Base-by-base conservation (phyloP, 352 stramenopile species). In the Phytophthora agathidicida region DNA sequence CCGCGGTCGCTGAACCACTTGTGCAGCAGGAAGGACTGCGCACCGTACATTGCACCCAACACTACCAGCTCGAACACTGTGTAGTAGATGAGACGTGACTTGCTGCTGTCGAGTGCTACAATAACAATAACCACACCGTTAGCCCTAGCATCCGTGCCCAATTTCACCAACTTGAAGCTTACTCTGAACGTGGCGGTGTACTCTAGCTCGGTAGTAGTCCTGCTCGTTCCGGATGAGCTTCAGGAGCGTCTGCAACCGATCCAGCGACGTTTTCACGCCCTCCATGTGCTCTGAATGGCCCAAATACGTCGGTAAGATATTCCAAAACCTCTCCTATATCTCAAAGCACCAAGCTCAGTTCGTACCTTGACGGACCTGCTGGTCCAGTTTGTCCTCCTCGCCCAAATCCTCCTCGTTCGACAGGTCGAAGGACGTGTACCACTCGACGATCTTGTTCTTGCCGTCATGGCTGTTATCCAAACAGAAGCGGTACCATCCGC, bases 401-500 rank as follows among this genome's bases (percentile, higher is more conserved):
- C 83, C 84, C 33, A 86, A 44, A 31, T 93, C 85, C 28, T 91
- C 64, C 49, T 89, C 80, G 38, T 91, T 88, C 2, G 85, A 86
- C 7, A 94, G 65, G 20, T 90, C 83, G 44, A 87, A 93, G 42
- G 80, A 86, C 55, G 83, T 92, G 73, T 87, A 91, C 55, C 90
- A 91, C 68, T 94, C 82, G 27, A 94, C 75, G 30, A 75, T 60
- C 71, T 93, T 94, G 20, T 63, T 64, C 17, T 76, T 85, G 27
- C 65, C 62, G 64, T 80, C 86, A 64, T 94, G 85, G 55, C 64
- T 65, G 65, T 94, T 94, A 60, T 88, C 75, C 14, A 94, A 58
- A 43, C 85, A 94, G 37, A 93, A 94, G 68, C 89, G 89, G 71
- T 94, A 94, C 77, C 81, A 94, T 19, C 85, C 85, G 36, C 83